phyloP scores from a whole-genome alignment of 768 basidiomycete species.

The Crassisporium funariophilum region DNA sequence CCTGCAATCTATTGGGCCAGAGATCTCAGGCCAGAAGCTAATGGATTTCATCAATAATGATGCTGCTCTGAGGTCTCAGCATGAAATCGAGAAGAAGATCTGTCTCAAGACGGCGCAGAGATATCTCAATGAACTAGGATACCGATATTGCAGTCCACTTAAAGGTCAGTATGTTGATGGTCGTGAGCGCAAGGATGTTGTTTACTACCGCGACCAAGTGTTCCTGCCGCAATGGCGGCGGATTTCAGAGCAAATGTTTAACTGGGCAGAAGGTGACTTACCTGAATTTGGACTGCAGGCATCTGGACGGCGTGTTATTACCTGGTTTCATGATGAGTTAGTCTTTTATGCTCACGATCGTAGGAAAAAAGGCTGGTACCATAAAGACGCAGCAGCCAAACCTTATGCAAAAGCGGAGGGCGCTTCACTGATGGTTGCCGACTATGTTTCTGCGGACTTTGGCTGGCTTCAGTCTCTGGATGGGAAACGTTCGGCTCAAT shows the following conservation, averaged over 20 bases:
- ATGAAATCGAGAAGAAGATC: constrained; percentile 18
- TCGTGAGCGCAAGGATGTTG: constrained; percentile 35
- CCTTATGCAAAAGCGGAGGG: constrained; percentile 40
- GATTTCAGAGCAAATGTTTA: neutral
- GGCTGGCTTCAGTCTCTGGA: constrained; percentile 24
- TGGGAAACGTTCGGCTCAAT: constrained; percentile 14
- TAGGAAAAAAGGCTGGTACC: constrained; percentile 29
- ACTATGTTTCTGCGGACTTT: constrained; percentile 34
- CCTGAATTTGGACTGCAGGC: neutral
- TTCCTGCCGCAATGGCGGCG: constrained; percentile 25
- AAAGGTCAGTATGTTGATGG: constrained; percentile 27
- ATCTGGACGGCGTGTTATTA: neutral
- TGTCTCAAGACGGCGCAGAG: constrained; percentile 20
- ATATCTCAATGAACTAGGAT: constrained; percentile 24
- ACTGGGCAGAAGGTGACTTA: constrained; percentile 1
- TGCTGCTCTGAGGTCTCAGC: constrained; percentile 6
- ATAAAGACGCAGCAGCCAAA: constrained; percentile 19
- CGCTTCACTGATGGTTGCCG: constrained; percentile 36
- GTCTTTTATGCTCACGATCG: constrained; percentile 40
- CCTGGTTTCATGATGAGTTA: constrained; percentile 39
- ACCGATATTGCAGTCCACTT: constrained; percentile 9
- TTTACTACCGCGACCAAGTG: constrained; percentile 26
- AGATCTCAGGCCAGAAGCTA: constrained; percentile 25
- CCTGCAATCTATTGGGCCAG: constrained; percentile 27
- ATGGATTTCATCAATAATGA: constrained; percentile 20